Conservation (phyloP, 768 basidiomycete genomes). For the Terana coerulea region DNA sequence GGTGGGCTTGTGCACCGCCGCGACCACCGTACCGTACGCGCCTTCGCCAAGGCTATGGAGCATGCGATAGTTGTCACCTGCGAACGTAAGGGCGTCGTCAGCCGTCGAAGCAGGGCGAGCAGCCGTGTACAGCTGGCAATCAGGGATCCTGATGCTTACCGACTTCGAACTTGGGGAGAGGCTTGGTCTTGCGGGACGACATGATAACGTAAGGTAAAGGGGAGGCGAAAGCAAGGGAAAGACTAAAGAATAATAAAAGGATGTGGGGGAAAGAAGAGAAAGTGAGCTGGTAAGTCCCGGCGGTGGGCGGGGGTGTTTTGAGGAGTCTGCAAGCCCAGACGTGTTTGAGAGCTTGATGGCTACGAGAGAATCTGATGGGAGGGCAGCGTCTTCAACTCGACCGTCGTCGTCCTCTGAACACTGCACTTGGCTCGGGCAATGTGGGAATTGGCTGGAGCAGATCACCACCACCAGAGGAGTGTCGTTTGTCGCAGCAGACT, state of each 20-base stretch:
- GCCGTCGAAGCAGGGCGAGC: neutral
- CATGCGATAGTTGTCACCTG: conserved; percentile 72
- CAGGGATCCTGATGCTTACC: conserved; percentile 35
- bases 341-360: conserved; percentile 3
- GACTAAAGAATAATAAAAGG: neutral
- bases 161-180: conserved; percentile 70
- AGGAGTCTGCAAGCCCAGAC: neutral
- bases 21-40: conserved; percentile 87
- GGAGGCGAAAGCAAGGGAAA: conserved; percentile 6
- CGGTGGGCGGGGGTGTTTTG: neutral
- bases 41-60: conserved; percentile 79
- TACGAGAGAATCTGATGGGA: conserved; percentile 4
- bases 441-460: too few relatives aligned
- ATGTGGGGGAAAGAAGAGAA: neutral
- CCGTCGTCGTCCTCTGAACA: neutral
- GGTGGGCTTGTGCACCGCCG: conserved; percentile 80
- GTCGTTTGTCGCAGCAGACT: too few relatives aligned
- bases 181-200: conserved; percentile 58
- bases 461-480: too few relatives aligned
- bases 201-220: conserved; percentile 27
- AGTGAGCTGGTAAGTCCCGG: neutral
- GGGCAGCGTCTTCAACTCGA: neutral
- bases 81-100: conserved; percentile 4
- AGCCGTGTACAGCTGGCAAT: neutral
- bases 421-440: too few relatives aligned